Conservation (phyloP, 768 basidiomycete genomes). For the Russula foetens region DNA sequence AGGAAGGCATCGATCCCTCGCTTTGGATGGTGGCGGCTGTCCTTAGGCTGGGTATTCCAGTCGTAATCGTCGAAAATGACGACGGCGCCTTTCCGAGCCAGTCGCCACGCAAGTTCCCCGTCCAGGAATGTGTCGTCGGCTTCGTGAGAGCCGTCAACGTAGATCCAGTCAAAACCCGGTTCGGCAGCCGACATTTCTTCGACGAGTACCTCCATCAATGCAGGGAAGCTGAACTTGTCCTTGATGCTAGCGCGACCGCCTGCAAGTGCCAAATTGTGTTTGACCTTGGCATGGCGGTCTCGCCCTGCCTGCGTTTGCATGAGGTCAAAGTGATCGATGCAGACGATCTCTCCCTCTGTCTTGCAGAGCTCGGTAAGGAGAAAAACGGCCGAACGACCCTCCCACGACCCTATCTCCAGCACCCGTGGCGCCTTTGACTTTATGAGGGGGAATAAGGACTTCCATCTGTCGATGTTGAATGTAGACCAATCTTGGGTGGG, state of each 20-base stretch:
- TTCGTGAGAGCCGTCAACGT: conserved; percentile 51
- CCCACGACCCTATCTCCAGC: conserved; percentile 23
- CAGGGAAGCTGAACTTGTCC: conserved; percentile 46
- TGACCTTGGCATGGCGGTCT: conserved; percentile 33
- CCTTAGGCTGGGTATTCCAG: conserved; percentile 41
- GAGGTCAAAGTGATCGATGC: conserved; percentile 55
- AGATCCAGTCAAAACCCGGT: conserved; percentile 51
- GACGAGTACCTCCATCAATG: conserved; percentile 36
- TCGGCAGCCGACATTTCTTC: conserved; percentile 34
- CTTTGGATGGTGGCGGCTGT: conserved; percentile 46
- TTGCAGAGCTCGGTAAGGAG: conserved; percentile 41
- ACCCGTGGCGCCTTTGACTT: too few relatives aligned
- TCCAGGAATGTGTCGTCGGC: conserved; percentile 56
- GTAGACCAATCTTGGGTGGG: too few relatives aligned
- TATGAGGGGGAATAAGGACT: too few relatives aligned
- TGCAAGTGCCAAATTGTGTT: conserved; percentile 40
- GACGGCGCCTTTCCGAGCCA: conserved; percentile 42
- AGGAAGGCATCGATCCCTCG: conserved; percentile 51
- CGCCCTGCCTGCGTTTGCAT: conserved; percentile 31
- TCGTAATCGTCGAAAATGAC: conserved; percentile 52
- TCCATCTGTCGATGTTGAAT: too few relatives aligned
- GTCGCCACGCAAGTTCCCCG: conserved; percentile 49
- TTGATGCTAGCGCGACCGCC: conserved; percentile 37
- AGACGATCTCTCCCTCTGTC: conserved; percentile 38
- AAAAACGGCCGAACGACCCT: conserved; percentile 55